Conservation (phyloP, 208 protist species). For the Crithidia thermophila region DNA sequence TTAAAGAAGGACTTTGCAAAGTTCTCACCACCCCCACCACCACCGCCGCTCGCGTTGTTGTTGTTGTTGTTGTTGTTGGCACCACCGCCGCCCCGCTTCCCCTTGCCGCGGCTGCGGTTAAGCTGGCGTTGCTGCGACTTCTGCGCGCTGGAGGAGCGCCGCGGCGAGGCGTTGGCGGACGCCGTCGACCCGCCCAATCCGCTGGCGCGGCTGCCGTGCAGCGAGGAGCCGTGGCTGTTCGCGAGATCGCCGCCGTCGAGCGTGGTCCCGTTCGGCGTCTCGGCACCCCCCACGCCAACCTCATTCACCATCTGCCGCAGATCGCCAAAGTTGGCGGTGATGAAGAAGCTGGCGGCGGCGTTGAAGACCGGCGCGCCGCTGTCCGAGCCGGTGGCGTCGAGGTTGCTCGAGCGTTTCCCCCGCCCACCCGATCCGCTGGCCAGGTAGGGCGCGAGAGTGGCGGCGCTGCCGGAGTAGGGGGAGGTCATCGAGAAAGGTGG, state of each 20-base stretch:
- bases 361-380: conserved; percentile 10
- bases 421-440: not conserved
- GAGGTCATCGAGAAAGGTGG: not conserved
- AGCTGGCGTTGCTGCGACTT: not conserved
- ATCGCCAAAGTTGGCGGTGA: conserved; percentile 30
- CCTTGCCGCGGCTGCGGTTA: not conserved
- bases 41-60: not conserved
- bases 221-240: conserved; percentile 11
- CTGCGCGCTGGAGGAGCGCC: not conserved
- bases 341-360: conserved; percentile 29
- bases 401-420: not conserved
- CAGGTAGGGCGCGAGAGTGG: conserved; percentile 2
- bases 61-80: too few relatives aligned
- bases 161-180: conserved; percentile 1
- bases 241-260: not conserved
- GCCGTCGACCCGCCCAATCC: conserved; percentile 2
- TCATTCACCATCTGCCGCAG: conserved; percentile 24
- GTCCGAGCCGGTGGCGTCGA: not conserved
- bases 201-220: conserved; percentile 9
- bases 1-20: conserved; percentile 66
- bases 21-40: conserved; percentile 23
- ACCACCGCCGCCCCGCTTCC: not conserved
- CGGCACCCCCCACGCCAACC: conserved; percentile 1
- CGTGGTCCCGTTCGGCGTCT: not conserved
- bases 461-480: conserved; percentile 2